Conservation (phyloP, 2,329 filamentous ascomycete species). For the Cercospora sp. region DNA sequence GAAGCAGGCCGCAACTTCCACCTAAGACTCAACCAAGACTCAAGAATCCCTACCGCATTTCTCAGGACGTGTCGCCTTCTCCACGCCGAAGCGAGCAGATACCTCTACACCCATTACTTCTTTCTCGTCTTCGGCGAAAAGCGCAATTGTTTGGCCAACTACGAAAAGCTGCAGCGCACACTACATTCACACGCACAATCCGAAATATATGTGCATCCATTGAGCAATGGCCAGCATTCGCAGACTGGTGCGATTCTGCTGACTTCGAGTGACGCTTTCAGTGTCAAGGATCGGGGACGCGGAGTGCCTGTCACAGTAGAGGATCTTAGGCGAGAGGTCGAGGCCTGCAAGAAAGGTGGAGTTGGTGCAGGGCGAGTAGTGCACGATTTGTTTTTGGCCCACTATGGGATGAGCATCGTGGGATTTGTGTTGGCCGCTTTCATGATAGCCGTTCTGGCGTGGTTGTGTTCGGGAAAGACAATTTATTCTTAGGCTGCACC, state of each 20-base stretch:
- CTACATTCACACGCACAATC: conserved; percentile 28
- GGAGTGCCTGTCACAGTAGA: conserved; percentile 26
- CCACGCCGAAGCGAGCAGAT: conserved; percentile 29
- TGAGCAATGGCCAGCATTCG: conserved; percentile 37
- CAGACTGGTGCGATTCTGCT: conserved; percentile 36
- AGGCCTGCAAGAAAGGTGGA: neutral
- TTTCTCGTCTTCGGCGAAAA: conserved; percentile 39
- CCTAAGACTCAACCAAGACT: conserved; percentile 7
- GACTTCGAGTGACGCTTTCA: conserved; percentile 27
- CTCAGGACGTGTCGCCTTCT: conserved; percentile 27
- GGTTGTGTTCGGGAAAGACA: neutral
- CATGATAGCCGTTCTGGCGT: neutral
- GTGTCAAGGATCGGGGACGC: conserved; percentile 25
- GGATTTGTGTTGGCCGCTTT: neutral
- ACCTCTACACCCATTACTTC: conserved; percentile 37
- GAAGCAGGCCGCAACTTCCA: conserved; percentile 25
- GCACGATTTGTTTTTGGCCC: neutral
- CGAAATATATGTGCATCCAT: conserved; percentile 31
- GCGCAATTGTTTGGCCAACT: conserved; percentile 30
- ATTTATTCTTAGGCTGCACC: neutral
- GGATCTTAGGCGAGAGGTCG: conserved; percentile 24
- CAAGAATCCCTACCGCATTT: conserved; percentile 20
- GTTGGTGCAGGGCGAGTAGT: neutral
- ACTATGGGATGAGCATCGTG: neutral
- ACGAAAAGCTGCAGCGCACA: conserved; percentile 25